Evolutionary conservation across 1,284 basidiomycete species (phyloP), one percentile per base, ranked within the genome.

Genomic region (Porodaedalea pini): DNA sequence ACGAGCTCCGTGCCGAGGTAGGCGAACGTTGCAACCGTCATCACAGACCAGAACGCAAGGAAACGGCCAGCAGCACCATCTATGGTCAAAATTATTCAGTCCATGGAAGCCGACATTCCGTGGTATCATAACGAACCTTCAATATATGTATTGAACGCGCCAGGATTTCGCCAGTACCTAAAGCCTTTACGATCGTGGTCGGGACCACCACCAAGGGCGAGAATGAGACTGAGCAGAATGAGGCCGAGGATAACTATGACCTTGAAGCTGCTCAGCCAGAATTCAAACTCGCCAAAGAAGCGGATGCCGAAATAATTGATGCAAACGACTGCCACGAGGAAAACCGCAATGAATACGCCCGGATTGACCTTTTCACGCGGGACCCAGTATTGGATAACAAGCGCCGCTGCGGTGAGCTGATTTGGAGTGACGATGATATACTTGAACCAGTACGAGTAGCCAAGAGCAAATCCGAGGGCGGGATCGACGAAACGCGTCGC

Each of bases 351-450:
- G 61, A 84, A 83, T 50, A 83, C 75, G 23, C 77, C 80, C 81
- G 57, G 5, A 48, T 53, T 51, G 43, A 62, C 58, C 36, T 45
- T 29, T 13, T 59, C 75, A n/a, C 71, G 71, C 27, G 66, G 67
- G 0, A 75, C 79, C 83, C 83, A 85, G 60, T 84, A 85, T 62
- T 79, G 78, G 27, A 85, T 75, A 32, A 85, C 83, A 15, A 83
- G 76, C 11, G 81, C 80, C 25, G 81, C 81, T 25, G 82, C 82
- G 67, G 83, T 80, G 59, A 80, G 72, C 58, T 80, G 78, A 60
- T 78, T 80, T 1, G 77, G 78, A 11, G 76, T 78, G 45, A 47
- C 48, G 37, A 53, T 55, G 41, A 59, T 58, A 31, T 52, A 58
- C 41, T 58, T 52, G 44, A 54, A 58, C 51, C 48, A 57, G 31